A percentile compares a stretch with the other conserved stretches of the same genome.
phyloP scores from a whole-genome alignment of 345 rosid species.

The Cardamine chenopodiifolia region DNA sequence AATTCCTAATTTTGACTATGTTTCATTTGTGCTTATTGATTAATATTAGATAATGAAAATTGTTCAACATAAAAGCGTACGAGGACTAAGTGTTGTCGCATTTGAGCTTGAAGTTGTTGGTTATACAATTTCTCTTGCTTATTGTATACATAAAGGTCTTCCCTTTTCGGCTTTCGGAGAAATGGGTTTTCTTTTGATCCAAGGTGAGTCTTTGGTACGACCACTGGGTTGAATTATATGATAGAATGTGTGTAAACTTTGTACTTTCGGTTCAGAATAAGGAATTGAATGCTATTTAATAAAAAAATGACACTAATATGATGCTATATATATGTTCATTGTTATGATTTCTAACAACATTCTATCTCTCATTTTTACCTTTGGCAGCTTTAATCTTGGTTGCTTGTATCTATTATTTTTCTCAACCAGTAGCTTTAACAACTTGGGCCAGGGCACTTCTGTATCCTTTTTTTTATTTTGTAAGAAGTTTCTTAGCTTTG shows the following conservation, averaged over 20 bases:
- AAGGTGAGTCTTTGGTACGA: constrained; percentile 37
- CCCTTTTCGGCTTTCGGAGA: constrained; percentile 97
- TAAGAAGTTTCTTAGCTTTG: constrained; percentile 5
- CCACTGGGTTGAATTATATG: no score
- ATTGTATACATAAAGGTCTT: constrained; percentile 88
- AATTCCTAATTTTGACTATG: neutral
- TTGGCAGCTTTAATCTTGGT: constrained; percentile 73
- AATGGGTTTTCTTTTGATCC: constrained; percentile 80
- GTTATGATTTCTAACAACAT: constrained; percentile 26
- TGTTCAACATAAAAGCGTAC: constrained; percentile 71
- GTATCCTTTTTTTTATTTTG: constrained; percentile 54
- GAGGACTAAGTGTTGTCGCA: constrained; percentile 75
- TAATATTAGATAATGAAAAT: constrained; percentile 71
- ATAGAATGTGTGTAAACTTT: no score
- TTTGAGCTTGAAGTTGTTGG: constrained; percentile 96
- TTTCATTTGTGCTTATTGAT: neutral
- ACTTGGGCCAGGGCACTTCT: constrained; percentile 65
- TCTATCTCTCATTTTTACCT: constrained; percentile 13
- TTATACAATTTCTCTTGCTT: constrained; percentile 84
- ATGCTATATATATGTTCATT: neutral
- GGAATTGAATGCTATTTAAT: no score
- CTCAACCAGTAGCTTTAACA: constrained; percentile 54
- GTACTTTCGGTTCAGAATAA: no score
- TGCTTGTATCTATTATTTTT: constrained; percentile 66
- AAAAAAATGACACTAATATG: neutral